Evolutionary conservation across 2,329 filamentous ascomycete species (phyloP), one percentile per base, ranked within the genome.

Genomic region (Corniculantispora saksenae): DNA sequence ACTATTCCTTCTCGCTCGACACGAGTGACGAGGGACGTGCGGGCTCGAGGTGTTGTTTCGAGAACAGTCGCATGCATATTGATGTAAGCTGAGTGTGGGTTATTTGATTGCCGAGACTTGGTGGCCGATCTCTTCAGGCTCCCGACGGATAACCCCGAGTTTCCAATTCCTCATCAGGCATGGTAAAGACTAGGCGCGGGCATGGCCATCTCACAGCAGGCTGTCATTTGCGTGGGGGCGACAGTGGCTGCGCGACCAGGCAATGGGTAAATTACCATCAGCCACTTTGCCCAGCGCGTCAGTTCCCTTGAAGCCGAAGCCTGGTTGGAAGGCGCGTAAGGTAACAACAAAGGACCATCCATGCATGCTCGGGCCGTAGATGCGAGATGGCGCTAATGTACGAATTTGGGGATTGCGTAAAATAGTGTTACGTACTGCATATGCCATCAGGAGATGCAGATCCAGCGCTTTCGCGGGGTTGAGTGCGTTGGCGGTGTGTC

Each of bases 191-290:
- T n/a, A 21, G 51, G n/a, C 51, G 29, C 32, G 23, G n/a, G n/a
- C n/a, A n/a, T n/a, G n/a, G n/a, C n/a, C 17, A 56, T 40, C 35
- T 10, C 43, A 13, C 27, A 25, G 15, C 21, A 9, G 55, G 55
- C 55, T 32, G 23, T 57, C 23, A 27, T 38, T 58, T 47, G 38
- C 45, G 45, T 51, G 57, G 57, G 57, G 57, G 29, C 32, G 57
- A 27, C 45, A 12, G 57, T 60, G 45, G 45, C 32, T 50, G 43
- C 13, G 17, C 3, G 38, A 29, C 21, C 40, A 29, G 21, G 19
- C 56, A 21, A 13, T 17, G 23, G 40, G 10, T 23, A 23, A 21
- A 40, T 40, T 23, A 7, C 21, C 40, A 59, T 32, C 40, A 59
- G 27, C 40, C 56, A 25, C 43, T 15, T 35, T 25, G 43, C 21